A percentile compares a stretch with the other conserved stretches of the same genome.
These are phyloP conservation scores for Cadophora luteo-olivacea DNA, from an alignment of 2,329 filamentous ascomycete species.

Conservation along the genomic window DNA sequence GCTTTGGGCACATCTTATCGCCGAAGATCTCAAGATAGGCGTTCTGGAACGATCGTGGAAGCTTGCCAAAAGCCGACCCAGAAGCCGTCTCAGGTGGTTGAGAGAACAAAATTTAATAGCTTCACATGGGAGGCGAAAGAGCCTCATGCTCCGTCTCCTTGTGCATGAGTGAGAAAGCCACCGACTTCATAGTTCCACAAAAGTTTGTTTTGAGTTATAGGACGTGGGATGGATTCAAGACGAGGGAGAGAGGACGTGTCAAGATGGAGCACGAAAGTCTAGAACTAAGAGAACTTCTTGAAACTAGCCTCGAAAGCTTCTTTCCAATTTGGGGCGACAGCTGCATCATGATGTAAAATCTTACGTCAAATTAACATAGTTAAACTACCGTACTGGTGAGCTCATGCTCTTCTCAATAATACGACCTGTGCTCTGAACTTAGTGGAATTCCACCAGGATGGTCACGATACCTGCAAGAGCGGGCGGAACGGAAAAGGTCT, in stretches of 20 bases:
- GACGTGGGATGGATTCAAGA: neutral
- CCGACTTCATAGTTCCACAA: constrained; percentile 29
- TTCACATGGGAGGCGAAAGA: neutral
- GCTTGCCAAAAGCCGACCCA: constrained; percentile 5
- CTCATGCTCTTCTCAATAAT: neutral
- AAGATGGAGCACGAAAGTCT: neutral
- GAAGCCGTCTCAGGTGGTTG: neutral
- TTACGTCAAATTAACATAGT: neutral
- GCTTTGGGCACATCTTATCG: constrained; percentile 35
- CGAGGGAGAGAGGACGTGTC: neutral
- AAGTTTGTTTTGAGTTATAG: neutral
- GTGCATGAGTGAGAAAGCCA: constrained; percentile 18
- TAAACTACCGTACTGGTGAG: neutral
- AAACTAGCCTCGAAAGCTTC: neutral
- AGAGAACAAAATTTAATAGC: neutral
- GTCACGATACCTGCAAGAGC: neutral
- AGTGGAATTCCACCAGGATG: constrained; percentile 6
- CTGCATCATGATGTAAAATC: neutral
- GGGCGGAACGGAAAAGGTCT: neutral
- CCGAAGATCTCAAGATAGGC: constrained; percentile 9
- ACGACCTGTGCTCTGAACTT: neutral
- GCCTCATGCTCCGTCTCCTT: neutral
- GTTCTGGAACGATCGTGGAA: constrained; percentile 30
- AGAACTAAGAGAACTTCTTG: neutral
- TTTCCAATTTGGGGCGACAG: neutral